A percentile compares a stretch with the other conserved stretches of the same genome.
phyloP scores from a whole-genome alignment of 345 rosid genomes.

The Heritiera littoralis region DNA sequence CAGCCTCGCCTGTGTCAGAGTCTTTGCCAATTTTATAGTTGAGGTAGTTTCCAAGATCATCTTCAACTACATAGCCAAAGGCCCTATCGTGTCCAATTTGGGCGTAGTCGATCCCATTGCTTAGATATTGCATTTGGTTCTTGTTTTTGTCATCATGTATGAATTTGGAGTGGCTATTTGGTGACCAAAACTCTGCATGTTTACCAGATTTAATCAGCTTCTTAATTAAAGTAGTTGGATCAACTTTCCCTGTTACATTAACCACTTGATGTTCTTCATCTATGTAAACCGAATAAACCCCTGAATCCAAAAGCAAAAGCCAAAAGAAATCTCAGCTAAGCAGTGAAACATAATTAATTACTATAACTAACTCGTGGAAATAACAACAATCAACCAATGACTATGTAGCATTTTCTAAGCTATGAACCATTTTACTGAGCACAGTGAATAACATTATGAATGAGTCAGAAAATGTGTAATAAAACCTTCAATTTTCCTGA shows the following conservation, averaged over 20 bases:
- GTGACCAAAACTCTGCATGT: slow-evolving; percentile 54
- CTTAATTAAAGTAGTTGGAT: slow-evolving; percentile 46
- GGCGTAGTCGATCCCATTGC: slow-evolving; percentile 15
- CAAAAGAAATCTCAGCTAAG: neutral
- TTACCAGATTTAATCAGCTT: slow-evolving; percentile 59
- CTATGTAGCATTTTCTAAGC: neutral
- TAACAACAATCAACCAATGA: neutral
- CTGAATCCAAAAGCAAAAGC: slow-evolving; percentile 34
- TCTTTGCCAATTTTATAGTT: too few relatives aligned
- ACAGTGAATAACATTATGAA: too few relatives aligned
- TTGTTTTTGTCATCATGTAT: neutral
- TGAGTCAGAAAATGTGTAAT: neutral
- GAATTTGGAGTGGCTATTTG: slow-evolving; percentile 18
- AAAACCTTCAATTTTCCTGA: slow-evolving; percentile 67
- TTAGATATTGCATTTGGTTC: slow-evolving; percentile 19
- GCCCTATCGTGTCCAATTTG: slow-evolving; percentile 23
- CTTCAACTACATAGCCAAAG: slow-evolving; percentile 22
- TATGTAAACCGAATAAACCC: slow-evolving; percentile 61
- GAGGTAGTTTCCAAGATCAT: neutral
- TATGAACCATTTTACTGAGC: neutral
- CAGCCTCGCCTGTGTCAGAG: too few relatives aligned
- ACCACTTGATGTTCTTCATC: slow-evolving; percentile 54
- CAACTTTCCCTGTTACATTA: slow-evolving; percentile 57
- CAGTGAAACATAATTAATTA: neutral
- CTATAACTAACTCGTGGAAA: neutral